These are phyloP conservation scores for Asterella californica DNA, from an alignment of 225 moss, liverwort and hornwort species.

Conservation along the genomic window DNA sequence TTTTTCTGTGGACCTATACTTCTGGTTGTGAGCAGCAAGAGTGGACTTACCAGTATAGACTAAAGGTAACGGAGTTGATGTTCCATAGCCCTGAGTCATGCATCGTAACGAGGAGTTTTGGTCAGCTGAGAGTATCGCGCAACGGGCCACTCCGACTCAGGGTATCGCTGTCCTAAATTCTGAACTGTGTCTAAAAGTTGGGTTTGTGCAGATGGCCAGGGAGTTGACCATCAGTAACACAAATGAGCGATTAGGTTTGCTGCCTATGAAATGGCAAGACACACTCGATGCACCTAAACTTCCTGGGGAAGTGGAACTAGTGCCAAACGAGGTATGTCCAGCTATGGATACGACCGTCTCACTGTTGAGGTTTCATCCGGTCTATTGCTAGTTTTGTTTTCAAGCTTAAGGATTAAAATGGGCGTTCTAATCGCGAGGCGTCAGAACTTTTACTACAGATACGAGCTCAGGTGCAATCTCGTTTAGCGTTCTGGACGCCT, in stretches of 20 bases:
- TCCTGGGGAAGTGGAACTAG: slow-evolving; percentile 84
- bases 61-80: background rate
- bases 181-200: background rate
- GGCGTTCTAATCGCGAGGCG: background rate
- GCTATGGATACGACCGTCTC: background rate
- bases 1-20: background rate
- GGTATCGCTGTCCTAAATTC: background rate
- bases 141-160: background rate
- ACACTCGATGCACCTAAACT: slow-evolving; percentile 80
- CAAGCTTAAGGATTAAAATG: no score
- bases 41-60: background rate
- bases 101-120: background rate
- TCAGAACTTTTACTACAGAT: background rate
- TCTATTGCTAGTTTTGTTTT: background rate
- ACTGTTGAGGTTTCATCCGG: no score
- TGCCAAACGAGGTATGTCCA: slow-evolving; percentile 77
- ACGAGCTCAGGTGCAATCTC: no score
- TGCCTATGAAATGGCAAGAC: slow-evolving; percentile 87
- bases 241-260: slow-evolving; percentile 72
- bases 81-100: background rate
- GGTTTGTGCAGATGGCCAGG: slow-evolving; percentile 69
- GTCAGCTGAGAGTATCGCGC: background rate
- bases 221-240: slow-evolving; percentile 82
- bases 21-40: background rate
- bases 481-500: background rate